Percentiles rank a stretch among this genome's conserved stretches.
Conservation (phyloP, 129 eudicot species). For the Artemisia tridentata region DNA sequence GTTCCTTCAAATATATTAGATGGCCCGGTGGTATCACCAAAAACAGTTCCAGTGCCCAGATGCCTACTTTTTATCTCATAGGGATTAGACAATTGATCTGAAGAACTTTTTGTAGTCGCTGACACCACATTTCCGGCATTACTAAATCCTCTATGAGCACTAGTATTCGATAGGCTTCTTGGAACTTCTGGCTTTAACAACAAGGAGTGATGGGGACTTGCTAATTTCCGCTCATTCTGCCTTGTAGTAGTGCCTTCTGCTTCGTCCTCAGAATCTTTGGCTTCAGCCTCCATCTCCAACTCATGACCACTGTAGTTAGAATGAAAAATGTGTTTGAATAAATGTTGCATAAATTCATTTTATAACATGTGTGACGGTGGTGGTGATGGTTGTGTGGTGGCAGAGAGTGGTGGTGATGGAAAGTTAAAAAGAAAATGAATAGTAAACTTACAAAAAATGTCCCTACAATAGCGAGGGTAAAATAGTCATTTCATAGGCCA, state of each 20-base stretch:
- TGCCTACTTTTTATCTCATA: constrained; percentile 16
- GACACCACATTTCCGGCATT: constrained; percentile 22
- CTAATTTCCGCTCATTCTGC: constrained; percentile 21
- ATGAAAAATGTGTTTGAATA: background rate
- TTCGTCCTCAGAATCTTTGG: constrained; percentile 89
- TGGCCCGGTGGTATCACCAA: constrained; percentile 26
- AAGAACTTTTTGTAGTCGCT: constrained; percentile 22
- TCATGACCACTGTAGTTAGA: constrained; percentile 61
- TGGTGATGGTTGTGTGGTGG: no score
- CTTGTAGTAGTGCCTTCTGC: constrained; percentile 34
- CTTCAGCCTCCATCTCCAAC: constrained; percentile 87
- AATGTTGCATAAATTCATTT: background rate
- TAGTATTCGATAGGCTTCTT: constrained; percentile 22
- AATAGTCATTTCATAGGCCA: no score
- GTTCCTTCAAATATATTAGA: constrained; percentile 21
- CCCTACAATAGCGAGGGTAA: no score
- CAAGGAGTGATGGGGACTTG: constrained; percentile 33
- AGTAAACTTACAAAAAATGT: no score
- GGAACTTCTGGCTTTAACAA: constrained; percentile 34
- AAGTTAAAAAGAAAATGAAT: no score
- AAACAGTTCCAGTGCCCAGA: constrained; percentile 9
- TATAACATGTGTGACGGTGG: background rate
- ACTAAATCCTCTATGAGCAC: constrained; percentile 36
- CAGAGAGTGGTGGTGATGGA: no score
- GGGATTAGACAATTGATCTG: constrained; percentile 27